A percentile compares a stretch with the other conserved stretches of the same genome.
Evolutionary conservation across 2,329 filamentous ascomycete species (phyloP).

Genomic region (Claviceps fusiformis): DNA sequence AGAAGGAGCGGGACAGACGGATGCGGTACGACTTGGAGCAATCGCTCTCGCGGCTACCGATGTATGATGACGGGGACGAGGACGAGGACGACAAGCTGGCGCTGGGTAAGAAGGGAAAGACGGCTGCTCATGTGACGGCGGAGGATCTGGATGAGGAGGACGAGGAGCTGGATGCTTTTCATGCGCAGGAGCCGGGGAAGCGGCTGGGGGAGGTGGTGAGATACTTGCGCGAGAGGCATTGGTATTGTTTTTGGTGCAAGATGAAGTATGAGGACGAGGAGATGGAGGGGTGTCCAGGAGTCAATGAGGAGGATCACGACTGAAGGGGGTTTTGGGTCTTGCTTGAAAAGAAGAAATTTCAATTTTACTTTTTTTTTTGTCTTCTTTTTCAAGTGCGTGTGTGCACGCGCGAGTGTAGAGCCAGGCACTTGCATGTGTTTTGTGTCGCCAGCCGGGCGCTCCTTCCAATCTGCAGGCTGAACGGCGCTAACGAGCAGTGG

Average conservation of each 20-base stretch:
- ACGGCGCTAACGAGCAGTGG: neutral
- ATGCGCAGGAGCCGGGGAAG: constrained; percentile 52
- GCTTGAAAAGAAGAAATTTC: neutral
- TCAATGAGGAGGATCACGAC: constrained; percentile 72
- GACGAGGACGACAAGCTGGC: constrained; percentile 61
- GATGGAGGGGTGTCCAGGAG: constrained; percentile 82
- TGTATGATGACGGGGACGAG: constrained; percentile 55
- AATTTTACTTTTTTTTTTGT: neutral
- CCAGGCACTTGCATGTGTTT: no score
- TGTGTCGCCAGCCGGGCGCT: no score
- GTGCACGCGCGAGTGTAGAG: no score
- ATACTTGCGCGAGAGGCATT: constrained; percentile 55
- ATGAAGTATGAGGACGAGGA: constrained; percentile 56
- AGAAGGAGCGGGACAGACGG: constrained; percentile 52
- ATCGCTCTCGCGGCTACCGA: constrained; percentile 47
- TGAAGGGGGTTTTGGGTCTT: constrained; percentile 8
- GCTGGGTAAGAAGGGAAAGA: constrained; percentile 41
- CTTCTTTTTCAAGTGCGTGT: neutral
- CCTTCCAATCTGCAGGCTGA: no score
- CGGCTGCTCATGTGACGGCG: constrained; percentile 43
- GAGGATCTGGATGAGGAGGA: constrained; percentile 69
- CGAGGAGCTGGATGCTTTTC: constrained; percentile 65
- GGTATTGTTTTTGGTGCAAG: constrained; percentile 97
- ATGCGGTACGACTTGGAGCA: constrained; percentile 55
- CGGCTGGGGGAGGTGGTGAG: constrained; percentile 51